A percentile compares a stretch with the other conserved stretches of the same genome.
These are phyloP conservation scores for Capronia americana DNA, from an alignment of 2,329 filamentous ascomycete genomes.

Conservation along the genomic window DNA sequence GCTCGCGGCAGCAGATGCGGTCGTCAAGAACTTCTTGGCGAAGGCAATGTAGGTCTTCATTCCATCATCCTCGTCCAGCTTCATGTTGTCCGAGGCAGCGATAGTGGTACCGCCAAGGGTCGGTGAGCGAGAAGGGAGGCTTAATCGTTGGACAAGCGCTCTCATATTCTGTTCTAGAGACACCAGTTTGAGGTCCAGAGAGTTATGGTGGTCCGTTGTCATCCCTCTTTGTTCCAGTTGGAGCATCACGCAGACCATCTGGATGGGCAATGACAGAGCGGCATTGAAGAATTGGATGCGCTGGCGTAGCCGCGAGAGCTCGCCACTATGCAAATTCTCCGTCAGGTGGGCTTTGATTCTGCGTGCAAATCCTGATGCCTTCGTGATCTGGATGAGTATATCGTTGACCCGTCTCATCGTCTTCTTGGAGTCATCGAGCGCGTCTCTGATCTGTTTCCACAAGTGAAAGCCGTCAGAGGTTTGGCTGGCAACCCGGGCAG, in stretches of 20 bases:
- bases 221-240: constrained; percentile 38
- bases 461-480: constrained; percentile 35
- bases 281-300: constrained; percentile 38
- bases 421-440: constrained; percentile 33
- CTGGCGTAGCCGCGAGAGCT: constrained; percentile 37
- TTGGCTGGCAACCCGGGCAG: constrained; percentile 35
- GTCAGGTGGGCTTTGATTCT: constrained; percentile 33
- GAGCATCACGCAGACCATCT: constrained; percentile 38
- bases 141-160: constrained; percentile 22
- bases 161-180: constrained; percentile 28
- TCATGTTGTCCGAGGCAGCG: constrained; percentile 18
- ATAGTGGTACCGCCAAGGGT: constrained; percentile 25
- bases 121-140: constrained; percentile 16
- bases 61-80: constrained; percentile 20
- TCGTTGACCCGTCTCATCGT: constrained; percentile 37
- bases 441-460: constrained; percentile 35
- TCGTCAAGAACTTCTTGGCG: constrained; percentile 36
- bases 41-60: constrained; percentile 37
- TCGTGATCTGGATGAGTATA: constrained; percentile 31
- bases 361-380: constrained; percentile 28
- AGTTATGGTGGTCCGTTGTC: constrained; percentile 29
- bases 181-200: constrained; percentile 29
- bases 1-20: constrained; percentile 38
- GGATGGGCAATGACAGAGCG: constrained; percentile 36
- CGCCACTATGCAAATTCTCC: constrained; percentile 34